A percentile compares a stretch with the other conserved stretches of the same genome.
phyloP scores from a whole-genome alignment of 2,329 filamentous ascomycete species.

The Cladophialophora bantiana region DNA sequence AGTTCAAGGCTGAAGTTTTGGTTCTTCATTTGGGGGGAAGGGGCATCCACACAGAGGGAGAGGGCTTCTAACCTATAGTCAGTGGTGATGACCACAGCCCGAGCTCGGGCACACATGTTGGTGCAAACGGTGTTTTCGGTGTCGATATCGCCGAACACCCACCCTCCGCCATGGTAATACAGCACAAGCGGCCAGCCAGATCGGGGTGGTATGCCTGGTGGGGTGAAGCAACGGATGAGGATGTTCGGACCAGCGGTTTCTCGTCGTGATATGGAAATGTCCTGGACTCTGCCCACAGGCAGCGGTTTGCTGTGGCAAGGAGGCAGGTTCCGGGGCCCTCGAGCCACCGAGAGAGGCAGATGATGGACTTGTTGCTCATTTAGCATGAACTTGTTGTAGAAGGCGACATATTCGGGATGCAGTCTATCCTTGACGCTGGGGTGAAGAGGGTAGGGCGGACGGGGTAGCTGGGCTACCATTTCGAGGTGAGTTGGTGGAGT shows the following conservation, averaged over 20 bases:
- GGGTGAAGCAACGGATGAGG: constrained; percentile 60
- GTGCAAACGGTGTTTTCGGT: constrained; percentile 65
- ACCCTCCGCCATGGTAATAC: constrained; percentile 66
- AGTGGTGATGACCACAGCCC: constrained; percentile 55
- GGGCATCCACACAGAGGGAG: constrained; percentile 2
- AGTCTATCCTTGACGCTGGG: constrained; percentile 55
- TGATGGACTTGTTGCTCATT: constrained; percentile 62
- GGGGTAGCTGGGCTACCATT: constrained; percentile 33
- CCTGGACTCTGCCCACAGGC: constrained; percentile 56
- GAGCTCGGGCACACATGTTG: constrained; percentile 59
- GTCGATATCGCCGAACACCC: constrained; percentile 65
- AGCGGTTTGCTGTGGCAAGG: constrained; percentile 60
- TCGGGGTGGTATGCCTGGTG: constrained; percentile 46
- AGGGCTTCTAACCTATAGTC: constrained; percentile 36
- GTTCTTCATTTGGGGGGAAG: not conserved
- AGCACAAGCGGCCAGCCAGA: constrained; percentile 63
- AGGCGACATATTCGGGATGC: constrained; percentile 59
- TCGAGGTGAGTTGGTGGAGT: constrained; percentile 2
- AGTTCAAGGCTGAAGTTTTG: too few species aligned
- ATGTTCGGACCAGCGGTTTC: constrained; percentile 59
- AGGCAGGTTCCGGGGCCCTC: constrained; percentile 60
- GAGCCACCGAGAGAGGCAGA: constrained; percentile 60
- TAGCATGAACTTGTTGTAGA: constrained; percentile 61
- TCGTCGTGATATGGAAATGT: constrained; percentile 53
- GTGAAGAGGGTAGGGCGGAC: constrained; percentile 58